These are phyloP conservation scores for Scheffersomyces spartinae DNA, from an alignment of 805 yeast species.

Conservation along the genomic window DNA sequence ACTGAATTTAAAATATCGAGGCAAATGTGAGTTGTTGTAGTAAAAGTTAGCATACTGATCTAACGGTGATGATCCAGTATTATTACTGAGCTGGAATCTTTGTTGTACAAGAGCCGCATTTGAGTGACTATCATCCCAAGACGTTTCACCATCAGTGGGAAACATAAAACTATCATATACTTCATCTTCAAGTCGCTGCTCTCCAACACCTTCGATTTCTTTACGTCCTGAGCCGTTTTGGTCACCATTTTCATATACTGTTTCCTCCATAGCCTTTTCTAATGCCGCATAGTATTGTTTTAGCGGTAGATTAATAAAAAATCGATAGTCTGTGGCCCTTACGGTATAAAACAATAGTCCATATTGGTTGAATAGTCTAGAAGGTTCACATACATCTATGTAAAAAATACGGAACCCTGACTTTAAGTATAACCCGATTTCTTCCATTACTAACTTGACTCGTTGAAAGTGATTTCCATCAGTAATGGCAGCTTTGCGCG, in stretches of 20 bases:
- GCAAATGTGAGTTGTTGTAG: constrained; percentile 18
- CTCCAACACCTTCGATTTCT: too few species aligned
- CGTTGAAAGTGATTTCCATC: constrained; percentile 14
- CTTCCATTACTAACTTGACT: constrained; percentile 41
- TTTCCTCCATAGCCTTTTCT: too few species aligned
- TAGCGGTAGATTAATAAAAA: constrained; percentile 29
- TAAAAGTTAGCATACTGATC: constrained; percentile 24
- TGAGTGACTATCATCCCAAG: too few species aligned
- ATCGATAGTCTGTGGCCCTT: constrained; percentile 26
- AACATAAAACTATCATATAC: too few species aligned
- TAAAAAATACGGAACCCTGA: constrained; percentile 37
- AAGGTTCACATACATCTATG: constrained; percentile 35
- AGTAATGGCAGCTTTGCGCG: background rate
- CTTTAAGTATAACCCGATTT: constrained; percentile 42
- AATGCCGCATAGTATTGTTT: constrained; percentile 31
- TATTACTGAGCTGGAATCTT: too few species aligned
- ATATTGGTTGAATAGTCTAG: constrained; percentile 28
- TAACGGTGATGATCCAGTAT: too few species aligned
- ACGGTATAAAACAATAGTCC: constrained; percentile 32
- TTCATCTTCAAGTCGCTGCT: too few species aligned
- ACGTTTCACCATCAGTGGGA: too few species aligned
- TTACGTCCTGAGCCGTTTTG: constrained; percentile 21
- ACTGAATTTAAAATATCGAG: constrained; percentile 25
- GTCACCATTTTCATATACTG: constrained; percentile 3
- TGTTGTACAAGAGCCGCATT: too few species aligned